Evolutionary conservation across 306 rosid species (phyloP).

Genomic region (Vachellia pachyceras): DNA sequence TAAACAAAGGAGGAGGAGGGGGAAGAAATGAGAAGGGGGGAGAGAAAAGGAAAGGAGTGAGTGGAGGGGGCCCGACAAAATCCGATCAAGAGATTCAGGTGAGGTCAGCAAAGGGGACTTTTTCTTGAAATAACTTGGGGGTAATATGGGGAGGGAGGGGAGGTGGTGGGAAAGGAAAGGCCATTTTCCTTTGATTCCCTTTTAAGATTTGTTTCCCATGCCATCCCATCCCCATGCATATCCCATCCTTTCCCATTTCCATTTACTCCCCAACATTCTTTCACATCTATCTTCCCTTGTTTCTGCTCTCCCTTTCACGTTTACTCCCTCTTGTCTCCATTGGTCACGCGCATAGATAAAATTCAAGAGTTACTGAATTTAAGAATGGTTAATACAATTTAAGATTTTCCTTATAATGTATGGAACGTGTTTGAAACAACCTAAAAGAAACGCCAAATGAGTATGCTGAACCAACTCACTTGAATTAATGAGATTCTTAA

Average conservation of each 20-base stretch:
- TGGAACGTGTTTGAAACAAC: too few relatives aligned
- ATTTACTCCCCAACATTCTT: neutral
- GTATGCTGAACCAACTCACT: too few relatives aligned
- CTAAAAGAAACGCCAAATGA: too few relatives aligned
- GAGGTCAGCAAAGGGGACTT: constrained; percentile 61
- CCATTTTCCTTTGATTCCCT: constrained; percentile 84
- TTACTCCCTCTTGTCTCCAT: too few relatives aligned
- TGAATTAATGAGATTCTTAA: too few relatives aligned
- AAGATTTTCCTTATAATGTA: too few relatives aligned
- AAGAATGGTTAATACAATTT: too few relatives aligned
- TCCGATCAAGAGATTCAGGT: constrained; percentile 83
- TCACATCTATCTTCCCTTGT: neutral
- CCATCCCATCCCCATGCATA: neutral
- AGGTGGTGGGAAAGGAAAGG: constrained; percentile 60
- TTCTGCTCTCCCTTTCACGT: neutral
- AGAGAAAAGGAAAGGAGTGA: neutral
- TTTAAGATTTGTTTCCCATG: constrained; percentile 89
- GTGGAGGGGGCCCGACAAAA: constrained; percentile 54
- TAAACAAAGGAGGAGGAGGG: constrained; percentile 12
- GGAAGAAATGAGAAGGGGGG: neutral
- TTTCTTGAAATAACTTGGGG: neutral
- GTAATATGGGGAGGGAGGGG: neutral
- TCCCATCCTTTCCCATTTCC: too few relatives aligned
- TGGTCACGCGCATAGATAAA: too few relatives aligned
- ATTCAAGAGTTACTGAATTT: too few relatives aligned